These are phyloP conservation scores for Sporothrix humicola DNA, from an alignment of 2,329 filamentous ascomycete genomes.

Conservation along the genomic window DNA sequence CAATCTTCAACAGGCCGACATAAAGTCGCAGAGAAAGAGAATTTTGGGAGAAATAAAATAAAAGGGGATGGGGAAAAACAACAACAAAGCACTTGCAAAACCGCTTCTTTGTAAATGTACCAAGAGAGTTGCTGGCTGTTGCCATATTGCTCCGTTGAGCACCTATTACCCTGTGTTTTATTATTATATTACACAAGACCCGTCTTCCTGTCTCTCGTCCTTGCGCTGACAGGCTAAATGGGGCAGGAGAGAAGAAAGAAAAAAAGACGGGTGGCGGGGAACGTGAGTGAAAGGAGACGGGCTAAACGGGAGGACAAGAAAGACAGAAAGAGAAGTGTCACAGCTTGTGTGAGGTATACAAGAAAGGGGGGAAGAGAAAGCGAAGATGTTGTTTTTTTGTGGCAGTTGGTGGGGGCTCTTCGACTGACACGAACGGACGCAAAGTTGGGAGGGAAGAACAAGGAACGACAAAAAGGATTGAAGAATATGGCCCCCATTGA, in stretches of 20 bases:
- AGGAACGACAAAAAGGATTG: neutral
- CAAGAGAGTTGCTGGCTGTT: neutral
- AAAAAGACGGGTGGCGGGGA: conserved; percentile 12
- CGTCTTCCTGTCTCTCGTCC: conserved; percentile 25
- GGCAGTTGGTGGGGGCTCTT: conserved; percentile 15
- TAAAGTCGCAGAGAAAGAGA: neutral
- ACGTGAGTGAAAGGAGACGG: neutral
- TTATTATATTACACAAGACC: conserved; percentile 21
- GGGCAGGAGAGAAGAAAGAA: conserved; percentile 1
- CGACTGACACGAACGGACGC: neutral
- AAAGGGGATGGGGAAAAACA: neutral
- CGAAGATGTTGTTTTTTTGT: neutral
- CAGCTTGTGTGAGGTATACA: conserved; percentile 22
- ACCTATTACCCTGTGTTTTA: neutral
- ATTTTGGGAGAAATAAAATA: neutral
- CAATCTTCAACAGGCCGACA: neutral
- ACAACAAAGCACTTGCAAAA: neutral
- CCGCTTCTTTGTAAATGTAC: neutral
- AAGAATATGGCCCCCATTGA: neutral
- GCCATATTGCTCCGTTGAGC: neutral
- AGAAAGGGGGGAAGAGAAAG: neutral
- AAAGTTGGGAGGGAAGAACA: neutral
- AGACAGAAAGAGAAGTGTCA: conserved; percentile 9
- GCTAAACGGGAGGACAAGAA: neutral
- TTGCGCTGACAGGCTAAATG: conserved; percentile 25